A percentile compares a stretch with the other conserved stretches of the same genome.
phyloP scores from a whole-genome alignment of 495 filamentous ascomycete species.

The Terfezia boudieri region DNA sequence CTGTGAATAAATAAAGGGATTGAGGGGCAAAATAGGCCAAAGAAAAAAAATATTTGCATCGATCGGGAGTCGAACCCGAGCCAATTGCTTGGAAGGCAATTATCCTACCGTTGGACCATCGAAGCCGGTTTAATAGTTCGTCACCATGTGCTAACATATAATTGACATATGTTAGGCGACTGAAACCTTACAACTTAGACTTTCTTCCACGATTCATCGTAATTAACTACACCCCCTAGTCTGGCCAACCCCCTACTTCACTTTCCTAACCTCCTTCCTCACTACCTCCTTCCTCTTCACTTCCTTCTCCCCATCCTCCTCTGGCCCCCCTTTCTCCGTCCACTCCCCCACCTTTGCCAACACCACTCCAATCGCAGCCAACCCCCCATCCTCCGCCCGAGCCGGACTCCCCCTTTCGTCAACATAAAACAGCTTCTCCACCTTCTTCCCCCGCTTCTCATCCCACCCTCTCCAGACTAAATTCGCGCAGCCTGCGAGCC shows the following conservation, averaged over 20 bases:
- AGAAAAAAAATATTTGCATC: too few relatives aligned
- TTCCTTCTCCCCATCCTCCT: not conserved
- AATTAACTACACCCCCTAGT: too few relatives aligned
- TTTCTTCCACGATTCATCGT: too few relatives aligned
- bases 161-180: too few relatives aligned
- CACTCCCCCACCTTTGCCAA: constrained; percentile 6
- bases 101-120: too few relatives aligned
- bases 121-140: too few relatives aligned
- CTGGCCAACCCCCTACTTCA: constrained; percentile 15
- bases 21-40: too few relatives aligned
- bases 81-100: too few relatives aligned
- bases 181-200: too few relatives aligned
- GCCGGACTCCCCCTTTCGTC: not conserved
- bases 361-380: not conserved
- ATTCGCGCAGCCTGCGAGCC: not conserved
- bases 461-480: not conserved
- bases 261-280: not conserved
- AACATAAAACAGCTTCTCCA: not conserved
- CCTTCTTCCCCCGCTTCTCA: not conserved
- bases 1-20: too few relatives aligned
- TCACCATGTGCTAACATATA: too few relatives aligned
- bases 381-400: not conserved
- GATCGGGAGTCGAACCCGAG: too few relatives aligned
- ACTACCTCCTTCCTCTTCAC: not conserved
- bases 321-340: not conserved